phyloP scores from a whole-genome alignment of 192 early-diverging fungal genomes.

The Rhizophagus clarus region DNA sequence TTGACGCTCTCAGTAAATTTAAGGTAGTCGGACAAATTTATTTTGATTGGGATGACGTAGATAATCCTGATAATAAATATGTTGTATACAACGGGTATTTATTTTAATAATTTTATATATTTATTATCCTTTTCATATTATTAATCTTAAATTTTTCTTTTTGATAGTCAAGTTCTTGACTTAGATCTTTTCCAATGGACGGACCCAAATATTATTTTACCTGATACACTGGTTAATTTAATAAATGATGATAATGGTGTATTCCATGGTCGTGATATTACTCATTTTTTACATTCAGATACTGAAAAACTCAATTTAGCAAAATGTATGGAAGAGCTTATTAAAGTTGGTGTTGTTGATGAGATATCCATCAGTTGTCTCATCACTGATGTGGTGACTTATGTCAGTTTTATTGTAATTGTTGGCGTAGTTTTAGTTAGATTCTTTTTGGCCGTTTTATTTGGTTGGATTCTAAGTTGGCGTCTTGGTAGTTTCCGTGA shows the following conservation, averaged over 20 bases:
- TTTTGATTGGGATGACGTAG: conserved; percentile 71
- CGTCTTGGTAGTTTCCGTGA: conserved; percentile 73
- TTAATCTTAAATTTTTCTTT: not conserved
- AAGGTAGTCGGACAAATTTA: conserved; percentile 62
- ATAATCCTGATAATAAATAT: conserved; percentile 51
- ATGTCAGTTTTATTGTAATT: conserved; percentile 72
- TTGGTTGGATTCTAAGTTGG: conserved; percentile 80
- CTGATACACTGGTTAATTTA: conserved; percentile 36
- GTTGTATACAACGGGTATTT: conserved; percentile 73
- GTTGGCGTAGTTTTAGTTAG: conserved; percentile 66
- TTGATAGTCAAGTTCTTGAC: conserved; percentile 65
- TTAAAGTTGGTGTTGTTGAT: conserved; percentile 78
- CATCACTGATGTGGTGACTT: conserved; percentile 73
- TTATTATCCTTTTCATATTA: conserved; percentile 9
- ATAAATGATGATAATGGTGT: conserved; percentile 23
- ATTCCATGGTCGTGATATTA: conserved; percentile 48
- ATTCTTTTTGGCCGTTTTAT: conserved; percentile 77
- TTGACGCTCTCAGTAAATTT: conserved; percentile 24
- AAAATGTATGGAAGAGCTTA: conserved; percentile 70
- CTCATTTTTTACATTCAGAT: conserved; percentile 40
- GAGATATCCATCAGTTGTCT: conserved; percentile 79
- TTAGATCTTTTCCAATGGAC: conserved; percentile 63
- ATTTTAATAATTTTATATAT: not conserved
- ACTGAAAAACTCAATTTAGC: conserved; percentile 41
- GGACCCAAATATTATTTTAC: conserved; percentile 40